These are phyloP conservation scores for Komagataella mondaviorum DNA, from an alignment of 805 yeast genomes.

Conservation along the genomic window DNA sequence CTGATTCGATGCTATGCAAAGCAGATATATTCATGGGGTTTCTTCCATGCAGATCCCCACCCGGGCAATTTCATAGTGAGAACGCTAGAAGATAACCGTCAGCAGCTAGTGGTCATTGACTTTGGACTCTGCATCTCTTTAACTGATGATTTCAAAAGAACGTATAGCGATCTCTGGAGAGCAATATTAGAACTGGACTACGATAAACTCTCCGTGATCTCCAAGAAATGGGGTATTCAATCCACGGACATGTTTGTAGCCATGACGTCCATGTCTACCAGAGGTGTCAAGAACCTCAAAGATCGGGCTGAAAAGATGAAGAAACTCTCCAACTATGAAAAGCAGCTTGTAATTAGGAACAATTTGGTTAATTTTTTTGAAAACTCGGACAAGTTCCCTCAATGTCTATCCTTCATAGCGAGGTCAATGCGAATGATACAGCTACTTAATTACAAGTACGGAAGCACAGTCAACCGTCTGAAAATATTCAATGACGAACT, in stretches of 20 bases:
- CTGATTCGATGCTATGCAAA: conserved; percentile 38
- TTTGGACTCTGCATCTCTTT: conserved; percentile 61
- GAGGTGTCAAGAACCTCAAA: conserved; percentile 13
- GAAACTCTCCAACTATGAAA: conserved; percentile 22
- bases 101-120: conserved; percentile 47
- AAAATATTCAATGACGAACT: conserved; percentile 51
- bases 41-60: conserved; percentile 67
- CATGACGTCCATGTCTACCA: conserved; percentile 36
- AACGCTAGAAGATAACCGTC: conserved; percentile 9
- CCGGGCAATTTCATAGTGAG: conserved; percentile 67
- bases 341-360: conserved; percentile 27
- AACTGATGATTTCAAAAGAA: conserved; percentile 31
- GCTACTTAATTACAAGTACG: conserved; percentile 48
- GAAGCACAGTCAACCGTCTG: conserved; percentile 65
- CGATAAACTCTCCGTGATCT: conserved; percentile 31
- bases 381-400: conserved; percentile 55
- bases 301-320: conserved; percentile 13
- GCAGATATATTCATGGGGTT: conserved; percentile 55
- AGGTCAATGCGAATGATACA: conserved; percentile 68
- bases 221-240: conserved; percentile 55
- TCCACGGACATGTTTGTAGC: conserved; percentile 50
- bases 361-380: conserved; percentile 40
- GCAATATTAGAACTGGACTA: conserved; percentile 40
- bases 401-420: conserved; percentile 49
- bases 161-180: conserved; percentile 55